Base-by-base conservation (phyloP, 2,329 filamentous ascomycete species). In the Fusarium abutilonis region DNA sequence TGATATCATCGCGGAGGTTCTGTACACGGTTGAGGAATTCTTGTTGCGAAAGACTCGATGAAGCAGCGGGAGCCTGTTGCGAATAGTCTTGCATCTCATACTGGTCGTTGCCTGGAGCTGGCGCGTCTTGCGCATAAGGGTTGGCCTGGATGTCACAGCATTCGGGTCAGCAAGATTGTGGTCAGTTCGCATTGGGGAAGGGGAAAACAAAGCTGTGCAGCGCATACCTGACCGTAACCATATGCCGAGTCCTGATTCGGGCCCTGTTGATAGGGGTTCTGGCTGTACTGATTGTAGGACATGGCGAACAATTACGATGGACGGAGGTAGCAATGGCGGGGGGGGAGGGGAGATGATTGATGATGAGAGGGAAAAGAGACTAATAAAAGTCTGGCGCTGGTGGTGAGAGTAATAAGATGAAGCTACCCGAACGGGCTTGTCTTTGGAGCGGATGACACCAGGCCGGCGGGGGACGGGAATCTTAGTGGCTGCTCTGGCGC, bases 11-110 rank as follows among this genome's bases (percentile, higher is more conserved):
- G 76, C 89, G 89, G 58, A 89, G 82, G 67, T 82, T 83, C 68
- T 86, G 81, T 64, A 92, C 86, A 75, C 88, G 88, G 68, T 80
- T 75, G 63, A 92, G 83, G 77, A 90, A 92, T 64, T 90, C 89
- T 63, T 84, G 80, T 72, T 88, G 86, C 50, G 82, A 82, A 69
- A 91, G 79, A 52, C 64, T 68, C 13, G 68, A 51, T 56, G 43
- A 58, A 42, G 56, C 56, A 42, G 58, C 55, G 35, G 68, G 67
- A 59, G 72, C 67, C 63, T 71, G 69, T 58, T 70, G 74, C 71
- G 76, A 76, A 69, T 85, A 84, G 60, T 81, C 78, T 64, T 84
- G 82, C 77, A 88, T 73, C 75, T 85, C 85, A 69, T 84, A 83
- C 70, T 80, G 78, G 50, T 79, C 75, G 70, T 79, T 73, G 15